Evolutionary conservation across 768 basidiomycete species (phyloP), one percentile per base, ranked within the genome.

Genomic region (Pleurotus djamor): DNA sequence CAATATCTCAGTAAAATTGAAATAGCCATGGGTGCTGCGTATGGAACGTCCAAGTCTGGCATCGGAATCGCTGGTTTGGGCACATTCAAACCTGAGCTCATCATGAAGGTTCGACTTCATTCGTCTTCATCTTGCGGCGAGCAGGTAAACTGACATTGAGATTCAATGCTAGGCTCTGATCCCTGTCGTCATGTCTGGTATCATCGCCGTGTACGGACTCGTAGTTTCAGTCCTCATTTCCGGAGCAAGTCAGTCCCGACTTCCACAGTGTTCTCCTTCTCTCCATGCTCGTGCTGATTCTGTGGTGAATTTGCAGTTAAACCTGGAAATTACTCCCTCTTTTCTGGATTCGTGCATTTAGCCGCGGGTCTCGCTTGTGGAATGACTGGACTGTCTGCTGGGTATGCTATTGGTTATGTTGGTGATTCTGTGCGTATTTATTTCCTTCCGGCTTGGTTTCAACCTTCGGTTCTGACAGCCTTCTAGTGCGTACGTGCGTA

Each of bases 121-220:
- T n/a, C n/a, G 34, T 47, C 45, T 16, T 36, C 35, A 17, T 21
- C 56, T 28, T 28, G 48, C 44, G 33, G 35, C 14, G 41, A 33
- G 14, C 16, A 35, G 45, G 28, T 37, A 49, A 28, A 61, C 32
- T 7, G 14, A 14, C 14, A 34, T 21, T 17, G 33, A 4, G 57
- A 44, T 7, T 10, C 14, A 14, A 10, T 57, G 51, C 28, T 8
- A 96, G 94, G 96, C 94, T 13, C 81, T 97, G 56, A 94, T 98
- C 63, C 96, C 96, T 4, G 95, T 97, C 37, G 94, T 98, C 72
- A 97, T 98, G 95, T 92, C 94, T 59, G 95, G 96, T 76, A 97
- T 97, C 72, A 96, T 97, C 64, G 95, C 96, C 34, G 96, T 98
- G 38, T 98, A 98, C 69, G 96, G 96, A 6, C 82, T 98, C 44